Base-by-base conservation (phyloP, 805 yeast species). In the Metahyphopichia silvanorum region DNA sequence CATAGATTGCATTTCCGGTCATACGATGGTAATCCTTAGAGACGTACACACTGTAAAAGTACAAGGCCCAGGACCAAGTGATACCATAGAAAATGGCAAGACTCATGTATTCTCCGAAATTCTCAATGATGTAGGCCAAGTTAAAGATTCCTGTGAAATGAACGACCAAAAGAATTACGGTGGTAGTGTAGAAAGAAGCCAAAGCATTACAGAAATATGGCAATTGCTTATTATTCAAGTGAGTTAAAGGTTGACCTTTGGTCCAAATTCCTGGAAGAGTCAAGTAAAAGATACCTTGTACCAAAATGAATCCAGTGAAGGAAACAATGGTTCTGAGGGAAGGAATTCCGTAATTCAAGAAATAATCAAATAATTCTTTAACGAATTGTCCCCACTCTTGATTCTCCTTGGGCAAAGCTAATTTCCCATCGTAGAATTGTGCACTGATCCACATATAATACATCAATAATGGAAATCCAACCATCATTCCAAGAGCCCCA, bases 361-460 rank as follows among this genome's bases (percentile, higher is more conserved):
- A 71, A 34, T 73, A 55, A 12, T 46, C 62, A 51, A 63, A 68
- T 43, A 77, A 55, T 37, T 66, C 71, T 29, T 35, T 40, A 9
- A 71, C 37, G 49, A 77, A 87, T 2, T 62, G 72, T 16, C 36
- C 19, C 76, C 74, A 81, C 6, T 74, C 48, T 57, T 83, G 77
- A 31, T 65, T 78, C 4, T 55, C 69, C 0, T 56, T 53, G 3
- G 96, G 96, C 57, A 70, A 62, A 16, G 95, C 87, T 18, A 86
- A 71, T 30, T 65, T 51, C 2, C 96, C 96, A 42, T 66, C 66
- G 60, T 87, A 86, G 57, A 82, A 88, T 40, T 76, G 75, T 32
- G 93, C 91, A 49, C 87, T 74, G 34, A 91, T 79, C 94, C 96
- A 91, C 93, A 93, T 83, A 63, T 93, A 93, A 72, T 82, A 86